A percentile compares a stretch with the other conserved stretches of the same genome.
Conservation (phyloP, 257 asterid species). For the Solanum appendiculatum region DNA sequence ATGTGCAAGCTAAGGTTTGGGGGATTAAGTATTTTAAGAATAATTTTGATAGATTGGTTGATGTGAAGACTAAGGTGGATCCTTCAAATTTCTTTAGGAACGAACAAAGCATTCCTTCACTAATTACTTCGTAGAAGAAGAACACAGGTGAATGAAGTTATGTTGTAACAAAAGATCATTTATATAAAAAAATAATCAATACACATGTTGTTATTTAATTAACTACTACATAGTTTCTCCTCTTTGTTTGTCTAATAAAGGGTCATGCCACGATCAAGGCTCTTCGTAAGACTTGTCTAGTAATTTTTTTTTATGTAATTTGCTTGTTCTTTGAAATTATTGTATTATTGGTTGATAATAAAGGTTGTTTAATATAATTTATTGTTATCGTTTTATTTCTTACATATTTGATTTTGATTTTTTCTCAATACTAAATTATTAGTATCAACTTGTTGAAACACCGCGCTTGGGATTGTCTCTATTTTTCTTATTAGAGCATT, state of each 20-base stretch:
- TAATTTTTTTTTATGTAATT: not conserved
- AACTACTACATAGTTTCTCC: too few relatives aligned
- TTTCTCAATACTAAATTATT: too few relatives aligned
- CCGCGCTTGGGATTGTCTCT: too few relatives aligned
- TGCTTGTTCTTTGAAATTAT: not conserved
- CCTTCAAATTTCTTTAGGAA: too few relatives aligned
- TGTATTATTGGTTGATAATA: not conserved
- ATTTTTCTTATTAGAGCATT: too few relatives aligned
- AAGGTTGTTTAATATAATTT: not conserved
- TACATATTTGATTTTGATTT: not conserved
- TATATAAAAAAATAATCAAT: not conserved
- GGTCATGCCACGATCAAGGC: too few relatives aligned
- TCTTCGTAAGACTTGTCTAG: too few relatives aligned
- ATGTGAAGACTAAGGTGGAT: too few relatives aligned
- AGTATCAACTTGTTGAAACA: not conserved
- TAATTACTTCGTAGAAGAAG: not conserved
- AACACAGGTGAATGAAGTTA: not conserved
- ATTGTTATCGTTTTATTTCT: not conserved
- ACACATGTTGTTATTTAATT: not conserved
- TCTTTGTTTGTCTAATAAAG: too few relatives aligned
- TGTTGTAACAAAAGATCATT: too few relatives aligned
- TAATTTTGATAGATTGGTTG: too few relatives aligned
- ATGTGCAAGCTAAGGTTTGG: not conserved
- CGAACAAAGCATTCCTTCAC: conserved; percentile 4
- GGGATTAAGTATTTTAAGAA: not conserved